Evolutionary conservation across 2,329 filamentous ascomycete genomes (phyloP).

Genomic region (Chaetomium sp.): DNA sequence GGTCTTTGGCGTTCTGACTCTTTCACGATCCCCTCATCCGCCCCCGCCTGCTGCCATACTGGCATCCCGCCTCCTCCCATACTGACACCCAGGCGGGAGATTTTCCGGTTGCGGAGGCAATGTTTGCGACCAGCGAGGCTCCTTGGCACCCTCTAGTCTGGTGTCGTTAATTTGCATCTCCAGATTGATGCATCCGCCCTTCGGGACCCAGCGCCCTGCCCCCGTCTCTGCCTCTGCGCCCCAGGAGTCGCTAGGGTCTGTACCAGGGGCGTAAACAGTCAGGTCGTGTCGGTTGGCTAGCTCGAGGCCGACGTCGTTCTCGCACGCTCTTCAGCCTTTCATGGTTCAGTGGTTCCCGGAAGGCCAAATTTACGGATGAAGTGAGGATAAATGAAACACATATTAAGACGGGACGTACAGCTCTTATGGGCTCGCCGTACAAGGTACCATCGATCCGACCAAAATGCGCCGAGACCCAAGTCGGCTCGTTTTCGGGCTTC

Average conservation of each 20-base stretch:
- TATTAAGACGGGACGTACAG: slow-evolving; percentile 44
- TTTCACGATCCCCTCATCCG: slow-evolving; percentile 26
- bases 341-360: slow-evolving; percentile 31
- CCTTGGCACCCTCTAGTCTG: slow-evolving; percentile 32
- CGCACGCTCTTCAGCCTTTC: slow-evolving; percentile 25
- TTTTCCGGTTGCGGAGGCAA: slow-evolving; percentile 34
- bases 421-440: slow-evolving; percentile 36
- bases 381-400: slow-evolving; percentile 49
- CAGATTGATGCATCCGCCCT: slow-evolving; percentile 32
- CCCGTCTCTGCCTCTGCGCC: slow-evolving; percentile 18
- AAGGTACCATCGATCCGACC: slow-evolving; percentile 29
- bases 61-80: neutral
- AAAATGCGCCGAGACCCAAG: slow-evolving; percentile 29
- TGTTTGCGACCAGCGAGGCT: slow-evolving; percentile 23
- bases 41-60: neutral
- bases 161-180: slow-evolving; percentile 34
- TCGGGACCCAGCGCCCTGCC: slow-evolving; percentile 14
- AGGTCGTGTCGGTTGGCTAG: slow-evolving; percentile 1
- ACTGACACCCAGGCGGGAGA: slow-evolving; percentile 22
- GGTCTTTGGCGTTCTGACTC: slow-evolving; percentile 12
- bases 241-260: slow-evolving; percentile 28
- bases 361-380: slow-evolving; percentile 48
- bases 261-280: slow-evolving; percentile 22
- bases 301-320: slow-evolving; percentile 24
- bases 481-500: slow-evolving; percentile 20